Percentiles rank a stretch among this genome's conserved stretches.
These are phyloP conservation scores for Clitoria ternatea DNA, from an alignment of 306 rosid genomes.

Conservation along the genomic window DNA sequence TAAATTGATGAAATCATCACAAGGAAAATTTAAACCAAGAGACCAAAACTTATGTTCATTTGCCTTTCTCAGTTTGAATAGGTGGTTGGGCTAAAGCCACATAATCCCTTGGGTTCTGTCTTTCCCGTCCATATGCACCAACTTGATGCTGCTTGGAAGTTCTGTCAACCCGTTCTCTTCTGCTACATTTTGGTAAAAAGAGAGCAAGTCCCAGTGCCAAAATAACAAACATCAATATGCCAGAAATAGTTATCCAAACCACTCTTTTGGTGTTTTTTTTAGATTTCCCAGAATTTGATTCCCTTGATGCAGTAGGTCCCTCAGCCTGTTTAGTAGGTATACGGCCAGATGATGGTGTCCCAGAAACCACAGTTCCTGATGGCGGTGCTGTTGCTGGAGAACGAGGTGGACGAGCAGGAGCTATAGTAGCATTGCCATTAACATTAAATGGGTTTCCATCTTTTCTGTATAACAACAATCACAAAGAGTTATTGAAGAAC, in stretches of 20 bases:
- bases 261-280: conserved; percentile 53
- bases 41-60: conserved; percentile 7
- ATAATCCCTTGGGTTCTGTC: conserved; percentile 46
- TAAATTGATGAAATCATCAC: not conserved
- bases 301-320: conserved; percentile 52
- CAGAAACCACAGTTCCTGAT: conserved; percentile 45
- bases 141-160: conserved; percentile 54
- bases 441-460: conserved; percentile 78
- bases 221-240: conserved; percentile 43
- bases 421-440: conserved; percentile 36
- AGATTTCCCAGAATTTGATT: conserved; percentile 52
- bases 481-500: conserved; percentile 19
- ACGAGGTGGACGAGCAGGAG: conserved; percentile 51
- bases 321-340: conserved; percentile 52
- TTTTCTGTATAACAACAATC: conserved; percentile 48
- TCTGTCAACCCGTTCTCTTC: conserved; percentile 47
- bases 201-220: conserved; percentile 51
- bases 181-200: conserved; percentile 56
- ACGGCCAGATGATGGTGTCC: conserved; percentile 40
- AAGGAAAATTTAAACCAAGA: conserved; percentile 1
- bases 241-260: conserved; percentile 72
- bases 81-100: conserved; percentile 46
- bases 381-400: conserved; percentile 41
- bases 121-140: conserved; percentile 62
- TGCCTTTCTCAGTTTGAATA: conserved; percentile 61